These are phyloP conservation scores for Oenanthe sinensis DNA, from an alignment of 129 eudicot genomes.

Conservation along the genomic window DNA sequence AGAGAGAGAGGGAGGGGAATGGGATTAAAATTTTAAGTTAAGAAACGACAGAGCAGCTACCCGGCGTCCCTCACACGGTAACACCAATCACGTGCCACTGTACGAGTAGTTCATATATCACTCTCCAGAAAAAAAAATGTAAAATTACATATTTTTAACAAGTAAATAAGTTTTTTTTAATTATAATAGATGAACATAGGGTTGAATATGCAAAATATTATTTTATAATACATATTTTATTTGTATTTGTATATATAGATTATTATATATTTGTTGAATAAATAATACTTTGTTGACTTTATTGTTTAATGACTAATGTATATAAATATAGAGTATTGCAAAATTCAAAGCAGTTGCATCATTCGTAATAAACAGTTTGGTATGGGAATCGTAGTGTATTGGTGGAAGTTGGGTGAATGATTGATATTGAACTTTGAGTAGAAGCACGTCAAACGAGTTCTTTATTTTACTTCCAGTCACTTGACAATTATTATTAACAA, in stretches of 20 bases:
- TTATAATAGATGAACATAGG: too few relatives aligned
- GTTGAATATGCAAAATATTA: too few relatives aligned
- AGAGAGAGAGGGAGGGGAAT: neutral
- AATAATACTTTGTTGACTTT: neutral
- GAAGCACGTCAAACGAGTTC: neutral
- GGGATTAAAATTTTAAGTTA: neutral
- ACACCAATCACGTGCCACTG: neutral
- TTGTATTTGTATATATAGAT: too few relatives aligned
- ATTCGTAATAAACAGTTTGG: neutral
- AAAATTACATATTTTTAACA: too few relatives aligned
- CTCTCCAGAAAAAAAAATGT: too few relatives aligned
- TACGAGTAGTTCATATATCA: too few relatives aligned
- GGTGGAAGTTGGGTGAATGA: neutral
- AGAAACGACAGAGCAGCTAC: neutral
- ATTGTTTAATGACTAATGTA: neutral
- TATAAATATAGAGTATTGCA: neutral
- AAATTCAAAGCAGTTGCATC: neutral
- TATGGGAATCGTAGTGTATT: neutral
- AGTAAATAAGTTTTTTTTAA: too few relatives aligned
- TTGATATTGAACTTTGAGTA: neutral
- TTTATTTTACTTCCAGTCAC: neutral
- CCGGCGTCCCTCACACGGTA: neutral
- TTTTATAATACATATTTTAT: too few relatives aligned
- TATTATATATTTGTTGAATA: too few relatives aligned
- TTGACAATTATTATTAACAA: neutral